Base-by-base conservation (phyloP, 352 stramenopile genomes). In the Pythium monospermum region DNA sequence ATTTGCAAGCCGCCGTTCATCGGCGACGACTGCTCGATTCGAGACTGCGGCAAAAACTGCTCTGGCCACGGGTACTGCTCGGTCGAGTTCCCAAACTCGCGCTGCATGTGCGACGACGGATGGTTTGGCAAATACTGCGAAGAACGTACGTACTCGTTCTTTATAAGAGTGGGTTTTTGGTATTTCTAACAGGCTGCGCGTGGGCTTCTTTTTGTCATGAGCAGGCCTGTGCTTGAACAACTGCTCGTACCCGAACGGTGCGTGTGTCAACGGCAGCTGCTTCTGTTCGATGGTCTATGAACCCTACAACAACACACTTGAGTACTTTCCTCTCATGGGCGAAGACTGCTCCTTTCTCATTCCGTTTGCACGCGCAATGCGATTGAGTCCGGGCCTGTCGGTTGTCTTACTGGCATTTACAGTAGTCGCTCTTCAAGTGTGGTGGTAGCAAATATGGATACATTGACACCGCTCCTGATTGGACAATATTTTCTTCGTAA, bases 121-220 rank as follows among this genome's bases (percentile, higher is more conserved):
- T 99, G 95, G 74, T 96, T 93, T 57, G 95, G 96, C 48, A 87
- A 96, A 52, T 88, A 92, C 63, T 99, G 95, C 62, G 76, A 97
- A 10, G 46, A 69, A 25, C 65, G 75, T 87, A 94, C 35, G 75
- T 76, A 16, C 7, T n/a, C 15, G 15, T 18, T 19, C 35, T 25
- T 15, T 35, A 11, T 31, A 19, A 19, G 16, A 15, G 22, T 25
- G 22, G 22, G 0, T 38, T 37, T 5, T 15, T 42, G 25, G 18
- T 22, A 51, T 43, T n/a, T 21, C 8, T 63, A 19, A 57, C 49
- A 48, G 21, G 27, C 38, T 36, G 48, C 35, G 26, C 28, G 33
- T n/a, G n/a, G n/a, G n/a, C n/a, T n/a, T 31, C 2, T 33, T 15
- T 38, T 37, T 18, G 6, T 28, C 27, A 2, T 48, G 22, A 11